Percentiles rank a stretch among this genome's conserved stretches.
phyloP scores from a whole-genome alignment of 164 flowering plant genomes.

The Akebia trifoliata region DNA sequence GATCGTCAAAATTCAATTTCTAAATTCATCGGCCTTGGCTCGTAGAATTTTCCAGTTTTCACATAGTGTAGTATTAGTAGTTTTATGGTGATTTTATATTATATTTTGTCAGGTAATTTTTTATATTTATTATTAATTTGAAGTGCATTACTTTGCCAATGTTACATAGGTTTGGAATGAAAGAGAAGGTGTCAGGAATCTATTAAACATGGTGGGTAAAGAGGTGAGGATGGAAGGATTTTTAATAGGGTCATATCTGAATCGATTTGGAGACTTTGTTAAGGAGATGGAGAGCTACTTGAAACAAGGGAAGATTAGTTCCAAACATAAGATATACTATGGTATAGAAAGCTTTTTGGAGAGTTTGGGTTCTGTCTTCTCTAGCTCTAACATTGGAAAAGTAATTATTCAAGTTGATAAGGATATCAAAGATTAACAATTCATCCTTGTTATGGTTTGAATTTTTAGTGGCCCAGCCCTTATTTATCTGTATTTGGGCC shows the following conservation, averaged over 20 bases:
- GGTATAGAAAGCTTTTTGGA: slow-evolving; percentile 44
- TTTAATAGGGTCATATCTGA: slow-evolving; percentile 28
- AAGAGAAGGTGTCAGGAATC: slow-evolving; percentile 41
- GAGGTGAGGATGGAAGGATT: slow-evolving; percentile 46
- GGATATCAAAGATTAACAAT: too few relatives aligned
- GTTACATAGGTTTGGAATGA: slow-evolving; percentile 30
- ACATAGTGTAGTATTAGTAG: too few relatives aligned
- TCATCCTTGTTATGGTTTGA: too few relatives aligned
- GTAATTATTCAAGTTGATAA: slow-evolving; percentile 27
- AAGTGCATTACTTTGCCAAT: too few relatives aligned
- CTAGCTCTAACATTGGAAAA: slow-evolving; percentile 40
- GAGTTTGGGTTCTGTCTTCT: slow-evolving; percentile 33
- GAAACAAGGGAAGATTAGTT: slow-evolving; percentile 33
- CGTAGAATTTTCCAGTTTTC: too few relatives aligned
- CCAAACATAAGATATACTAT: slow-evolving; percentile 25
- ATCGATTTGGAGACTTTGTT: slow-evolving; percentile 32
- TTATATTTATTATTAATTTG: background rate
- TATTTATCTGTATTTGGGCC: too few relatives aligned
- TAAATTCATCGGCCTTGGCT: too few relatives aligned
- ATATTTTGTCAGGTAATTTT: too few relatives aligned
- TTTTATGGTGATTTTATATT: background rate
- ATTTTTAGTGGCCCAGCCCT: too few relatives aligned
- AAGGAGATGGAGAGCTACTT: slow-evolving; percentile 30
- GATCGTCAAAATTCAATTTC: too few relatives aligned
- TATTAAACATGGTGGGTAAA: slow-evolving; percentile 44